These are phyloP conservation scores for Chloropicon primus DNA, from an alignment of 139 green algal genomes.

Conservation along the genomic window DNA sequence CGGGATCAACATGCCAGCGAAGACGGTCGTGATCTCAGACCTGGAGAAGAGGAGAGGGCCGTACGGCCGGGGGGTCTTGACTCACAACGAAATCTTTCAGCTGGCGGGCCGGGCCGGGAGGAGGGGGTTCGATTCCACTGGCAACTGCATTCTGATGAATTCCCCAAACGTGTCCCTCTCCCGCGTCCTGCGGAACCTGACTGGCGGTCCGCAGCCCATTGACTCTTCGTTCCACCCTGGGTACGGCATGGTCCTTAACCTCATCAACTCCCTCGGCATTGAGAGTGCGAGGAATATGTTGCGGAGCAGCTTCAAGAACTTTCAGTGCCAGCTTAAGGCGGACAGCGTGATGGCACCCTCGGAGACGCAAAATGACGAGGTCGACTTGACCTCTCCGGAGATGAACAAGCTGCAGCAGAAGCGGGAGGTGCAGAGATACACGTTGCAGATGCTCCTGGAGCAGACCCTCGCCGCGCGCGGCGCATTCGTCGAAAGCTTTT, in stretches of 20 bases:
- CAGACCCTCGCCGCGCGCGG: background rate
- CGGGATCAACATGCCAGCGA: constrained; percentile 96
- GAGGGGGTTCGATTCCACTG: constrained; percentile 16
- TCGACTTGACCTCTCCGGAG: background rate
- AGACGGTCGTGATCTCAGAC: constrained; percentile 27
- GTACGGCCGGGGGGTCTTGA: background rate
- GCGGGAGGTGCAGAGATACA: background rate
- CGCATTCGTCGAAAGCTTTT: background rate
- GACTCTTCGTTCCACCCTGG: background rate
- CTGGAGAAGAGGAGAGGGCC: constrained; percentile 15
- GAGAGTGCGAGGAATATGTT: background rate
- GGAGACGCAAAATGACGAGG: background rate
- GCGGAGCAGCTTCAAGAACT: background rate
- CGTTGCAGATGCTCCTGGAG: background rate
- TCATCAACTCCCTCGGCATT: background rate
- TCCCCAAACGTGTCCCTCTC: background rate
- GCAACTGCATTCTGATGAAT: background rate
- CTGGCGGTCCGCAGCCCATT: background rate
- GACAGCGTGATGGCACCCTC: background rate
- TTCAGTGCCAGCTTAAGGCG: background rate
- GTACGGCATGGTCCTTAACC: background rate
- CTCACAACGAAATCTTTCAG: constrained; percentile 25
- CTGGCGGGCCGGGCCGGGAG: constrained; percentile 34
- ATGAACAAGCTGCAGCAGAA: background rate
- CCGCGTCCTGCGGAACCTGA: background rate